Evolutionary conservation across 1,284 basidiomycete genomes (phyloP).

Genomic region (Pseudozyma pruni): DNA sequence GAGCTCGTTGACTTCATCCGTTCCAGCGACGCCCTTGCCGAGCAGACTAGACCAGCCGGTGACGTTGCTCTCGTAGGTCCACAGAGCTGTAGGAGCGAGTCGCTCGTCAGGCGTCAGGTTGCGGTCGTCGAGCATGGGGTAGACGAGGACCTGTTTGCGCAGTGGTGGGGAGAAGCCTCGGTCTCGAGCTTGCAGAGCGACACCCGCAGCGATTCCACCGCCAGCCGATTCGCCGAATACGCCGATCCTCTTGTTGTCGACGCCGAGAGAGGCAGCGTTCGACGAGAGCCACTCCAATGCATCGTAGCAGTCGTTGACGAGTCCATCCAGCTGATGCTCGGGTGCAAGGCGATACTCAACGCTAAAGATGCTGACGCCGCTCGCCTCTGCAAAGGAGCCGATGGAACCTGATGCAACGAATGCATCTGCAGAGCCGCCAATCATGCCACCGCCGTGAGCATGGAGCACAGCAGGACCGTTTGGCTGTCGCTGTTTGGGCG

Average conservation of each 20-base stretch:
- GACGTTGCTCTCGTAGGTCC: conserved; percentile 26
- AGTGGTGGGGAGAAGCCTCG: conserved; percentile 16
- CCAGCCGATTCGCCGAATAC: conserved; percentile 35
- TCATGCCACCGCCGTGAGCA: conserved; percentile 33
- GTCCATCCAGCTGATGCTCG: conserved; percentile 16
- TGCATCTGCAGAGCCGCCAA: conserved; percentile 12
- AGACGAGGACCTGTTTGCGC: conserved; percentile 35
- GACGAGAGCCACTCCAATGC: conserved; percentile 24
- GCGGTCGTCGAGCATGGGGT: conserved; percentile 42
- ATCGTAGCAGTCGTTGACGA: conserved; percentile 35
- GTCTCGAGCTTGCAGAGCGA: conserved; percentile 35
- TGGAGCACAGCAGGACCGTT: conserved; percentile 25
- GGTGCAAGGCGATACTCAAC: conserved; percentile 35
- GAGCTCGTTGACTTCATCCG: conserved; percentile 15
- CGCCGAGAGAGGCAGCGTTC: conserved; percentile 17
- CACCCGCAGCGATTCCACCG: conserved; percentile 33
- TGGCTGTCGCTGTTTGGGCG: conserved; percentile 15
- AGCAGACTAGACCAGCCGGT: conserved; percentile 29
- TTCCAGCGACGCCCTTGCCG: conserved; percentile 12
- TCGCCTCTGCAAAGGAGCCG: not conserved
- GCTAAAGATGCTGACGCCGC: conserved; percentile 14
- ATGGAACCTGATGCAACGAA: conserved; percentile 10
- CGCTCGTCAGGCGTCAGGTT: conserved; percentile 19
- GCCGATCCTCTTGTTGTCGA: conserved; percentile 25
- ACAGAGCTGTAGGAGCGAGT: conserved; percentile 6